A percentile compares a stretch with the other conserved stretches of the same genome.
These are phyloP conservation scores for Euphrasia arctica DNA, from an alignment of 305 asterid species.

Conservation along the genomic window DNA sequence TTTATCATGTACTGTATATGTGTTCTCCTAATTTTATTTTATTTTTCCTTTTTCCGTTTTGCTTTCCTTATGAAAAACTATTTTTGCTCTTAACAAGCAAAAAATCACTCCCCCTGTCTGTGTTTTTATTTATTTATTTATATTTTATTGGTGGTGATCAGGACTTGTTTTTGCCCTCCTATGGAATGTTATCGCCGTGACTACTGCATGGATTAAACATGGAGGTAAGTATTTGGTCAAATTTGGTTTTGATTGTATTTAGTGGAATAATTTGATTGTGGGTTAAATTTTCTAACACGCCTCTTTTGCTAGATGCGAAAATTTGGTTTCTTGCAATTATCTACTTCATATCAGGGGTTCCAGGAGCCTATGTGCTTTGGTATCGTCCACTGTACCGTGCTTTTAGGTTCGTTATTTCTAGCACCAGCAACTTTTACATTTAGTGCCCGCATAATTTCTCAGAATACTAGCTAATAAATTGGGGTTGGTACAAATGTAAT, in stretches of 20 bases:
- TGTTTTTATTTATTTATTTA: no score
- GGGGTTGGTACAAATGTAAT: no score
- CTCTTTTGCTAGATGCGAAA: conserved; percentile 44
- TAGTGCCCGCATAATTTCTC: no score
- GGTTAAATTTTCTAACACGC: conserved; percentile 26
- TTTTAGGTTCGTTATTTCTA: conserved; percentile 53
- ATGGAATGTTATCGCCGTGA: conserved; percentile 89
- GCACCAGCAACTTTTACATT: neutral
- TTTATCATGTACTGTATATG: neutral
- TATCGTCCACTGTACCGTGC: conserved; percentile 96
- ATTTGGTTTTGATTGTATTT: conserved; percentile 1
- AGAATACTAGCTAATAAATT: no score
- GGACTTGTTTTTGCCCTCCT: conserved; percentile 72
- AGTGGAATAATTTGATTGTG: neutral
- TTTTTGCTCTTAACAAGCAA: no score
- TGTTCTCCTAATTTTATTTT: neutral
- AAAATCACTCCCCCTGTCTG: no score
- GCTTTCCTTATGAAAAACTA: conserved; percentile 10
- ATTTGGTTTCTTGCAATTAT: conserved; percentile 97
- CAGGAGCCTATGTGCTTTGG: conserved; percentile 94
- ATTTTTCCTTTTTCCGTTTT: conserved; percentile 4
- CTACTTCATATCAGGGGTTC: conserved; percentile 90
- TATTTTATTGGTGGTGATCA: conserved; percentile 40
- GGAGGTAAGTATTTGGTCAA: conserved; percentile 60
- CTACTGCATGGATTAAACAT: conserved; percentile 91